Percentiles rank a stretch among this genome's conserved stretches.
Conservation (phyloP, 2,329 filamentous ascomycete species). For the Drechslerella coelobrocha region DNA sequence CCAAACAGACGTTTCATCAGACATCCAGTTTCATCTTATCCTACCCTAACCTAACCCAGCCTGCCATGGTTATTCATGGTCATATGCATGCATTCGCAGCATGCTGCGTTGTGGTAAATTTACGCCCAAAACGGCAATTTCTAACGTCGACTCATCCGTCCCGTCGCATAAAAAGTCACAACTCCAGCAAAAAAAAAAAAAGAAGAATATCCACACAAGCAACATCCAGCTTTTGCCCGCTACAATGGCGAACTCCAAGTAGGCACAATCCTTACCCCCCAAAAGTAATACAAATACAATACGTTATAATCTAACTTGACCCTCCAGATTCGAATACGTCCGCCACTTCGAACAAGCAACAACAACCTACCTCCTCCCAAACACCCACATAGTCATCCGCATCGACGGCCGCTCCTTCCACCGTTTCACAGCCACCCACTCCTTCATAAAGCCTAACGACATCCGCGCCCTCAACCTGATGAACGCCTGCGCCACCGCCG, state of each 20-base stretch:
- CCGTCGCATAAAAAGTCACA: not conserved
- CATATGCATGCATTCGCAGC: no score
- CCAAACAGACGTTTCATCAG: no score
- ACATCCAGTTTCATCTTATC: no score
- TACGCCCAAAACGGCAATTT: slow-evolving; percentile 39
- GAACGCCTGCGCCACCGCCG: slow-evolving; percentile 87
- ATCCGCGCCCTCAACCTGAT: slow-evolving; percentile 84
- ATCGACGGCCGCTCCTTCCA: slow-evolving; percentile 95
- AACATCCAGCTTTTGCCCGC: no score
- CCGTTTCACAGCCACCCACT: slow-evolving; percentile 86
- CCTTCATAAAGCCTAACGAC: slow-evolving; percentile 92
- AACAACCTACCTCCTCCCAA: slow-evolving; percentile 77
- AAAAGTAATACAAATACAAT: slow-evolving; percentile 48
- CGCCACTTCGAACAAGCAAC: slow-evolving; percentile 76
- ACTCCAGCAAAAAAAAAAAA: not conserved
- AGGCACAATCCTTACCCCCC: slow-evolving; percentile 19
- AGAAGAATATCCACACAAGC: not conserved
- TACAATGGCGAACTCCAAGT: slow-evolving; percentile 55
- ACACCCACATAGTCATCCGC: slow-evolving; percentile 94
- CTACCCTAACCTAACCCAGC: no score
- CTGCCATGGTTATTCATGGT: no score
- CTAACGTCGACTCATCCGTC: slow-evolving; percentile 43
- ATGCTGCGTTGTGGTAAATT: not conserved
- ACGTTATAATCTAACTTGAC: no score
- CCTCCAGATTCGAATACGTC: slow-evolving; percentile 85